Base-by-base conservation (phyloP, 805 yeast genomes). In the Suhomyces faveliae region DNA sequence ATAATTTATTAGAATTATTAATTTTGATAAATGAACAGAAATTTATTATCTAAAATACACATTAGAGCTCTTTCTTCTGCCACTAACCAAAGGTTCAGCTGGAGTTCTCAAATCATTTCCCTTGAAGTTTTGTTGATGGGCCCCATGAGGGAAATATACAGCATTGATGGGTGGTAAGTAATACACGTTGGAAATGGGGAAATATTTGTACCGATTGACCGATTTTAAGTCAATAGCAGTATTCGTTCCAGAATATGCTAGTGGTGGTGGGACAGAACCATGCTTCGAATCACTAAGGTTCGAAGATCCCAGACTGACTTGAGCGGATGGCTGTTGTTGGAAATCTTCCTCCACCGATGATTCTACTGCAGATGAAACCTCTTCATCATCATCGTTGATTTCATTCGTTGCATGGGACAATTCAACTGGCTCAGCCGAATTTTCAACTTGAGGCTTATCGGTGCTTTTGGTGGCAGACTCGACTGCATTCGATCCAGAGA, bases 101-200 rank as follows among this genome's bases (percentile, higher is more conserved):
- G 38, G 48, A 5, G 45, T 20, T 24, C 39, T 12, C 38, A 17
- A n/a, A 23, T 39, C 40, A 22, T 21, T 11, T 6, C 43, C 44
- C 40, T 40, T 47, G 23, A 27, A 48, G 20, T 29, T 51, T 48
- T 46, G 33, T 48, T 72, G 82, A 53, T 79, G 82, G 5, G 76
- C 81, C 4, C 80, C 69, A 55, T 78, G 83, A 1, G 83, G 83
- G 48, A 79, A 73, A 55, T 78, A 78, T 5, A 78, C 82, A 40
- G 73, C 80, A 56, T 78, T 79, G 33, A 78, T 77, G 2, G 83
- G 83, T 5, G 81, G 81, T 45, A 76, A 59, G 60, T 77, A 78
- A 54, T 78, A 78, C 22, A 77, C 79, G 48, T 67, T 68, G 48
- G 75, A 74, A 41, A 78, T 72, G 2, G 81, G 80, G 58, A 76